Percentiles rank a stretch among this genome's conserved stretches.
These are phyloP conservation scores for Echites panduratus DNA, from an alignment of 257 asterid species.

Conservation along the genomic window DNA sequence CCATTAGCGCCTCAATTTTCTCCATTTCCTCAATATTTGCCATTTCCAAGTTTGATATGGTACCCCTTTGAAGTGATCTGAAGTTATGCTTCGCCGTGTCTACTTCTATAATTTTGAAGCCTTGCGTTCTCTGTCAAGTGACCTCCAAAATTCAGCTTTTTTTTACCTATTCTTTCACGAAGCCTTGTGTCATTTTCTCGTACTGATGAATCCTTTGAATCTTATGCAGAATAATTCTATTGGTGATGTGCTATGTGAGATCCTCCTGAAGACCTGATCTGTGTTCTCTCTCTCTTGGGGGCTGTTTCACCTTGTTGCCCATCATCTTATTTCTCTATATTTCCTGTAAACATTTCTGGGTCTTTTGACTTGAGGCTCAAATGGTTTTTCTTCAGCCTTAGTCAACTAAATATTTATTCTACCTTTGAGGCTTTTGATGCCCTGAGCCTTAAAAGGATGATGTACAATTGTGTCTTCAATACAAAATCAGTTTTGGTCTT, in stretches of 20 bases:
- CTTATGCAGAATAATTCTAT: constrained; percentile 11
- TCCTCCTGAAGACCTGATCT: constrained; percentile 6
- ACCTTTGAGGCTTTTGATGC: background rate
- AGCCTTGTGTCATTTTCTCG: background rate
- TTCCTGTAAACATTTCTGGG: background rate
- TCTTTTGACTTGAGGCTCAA: background rate
- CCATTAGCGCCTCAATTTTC: background rate
- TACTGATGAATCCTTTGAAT: background rate
- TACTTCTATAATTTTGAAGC: background rate
- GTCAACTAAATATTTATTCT: background rate
- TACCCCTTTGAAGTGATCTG: background rate
- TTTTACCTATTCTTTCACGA: background rate
- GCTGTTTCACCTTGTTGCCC: constrained; percentile 12
- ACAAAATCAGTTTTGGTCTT: background rate
- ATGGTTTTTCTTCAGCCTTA: background rate
- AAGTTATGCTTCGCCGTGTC: background rate
- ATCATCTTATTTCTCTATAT: background rate
- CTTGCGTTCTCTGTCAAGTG: background rate
- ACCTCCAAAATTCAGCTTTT: background rate
- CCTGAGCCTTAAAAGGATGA: background rate
- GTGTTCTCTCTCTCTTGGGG: background rate
- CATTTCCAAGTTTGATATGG: background rate
- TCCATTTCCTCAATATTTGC: background rate
- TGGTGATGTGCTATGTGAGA: constrained; percentile 11
- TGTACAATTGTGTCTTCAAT: background rate